Percentiles rank a stretch among this genome's conserved stretches.
phyloP scores from a whole-genome alignment of 139 green algal species.

The Tetraselmis striata region DNA sequence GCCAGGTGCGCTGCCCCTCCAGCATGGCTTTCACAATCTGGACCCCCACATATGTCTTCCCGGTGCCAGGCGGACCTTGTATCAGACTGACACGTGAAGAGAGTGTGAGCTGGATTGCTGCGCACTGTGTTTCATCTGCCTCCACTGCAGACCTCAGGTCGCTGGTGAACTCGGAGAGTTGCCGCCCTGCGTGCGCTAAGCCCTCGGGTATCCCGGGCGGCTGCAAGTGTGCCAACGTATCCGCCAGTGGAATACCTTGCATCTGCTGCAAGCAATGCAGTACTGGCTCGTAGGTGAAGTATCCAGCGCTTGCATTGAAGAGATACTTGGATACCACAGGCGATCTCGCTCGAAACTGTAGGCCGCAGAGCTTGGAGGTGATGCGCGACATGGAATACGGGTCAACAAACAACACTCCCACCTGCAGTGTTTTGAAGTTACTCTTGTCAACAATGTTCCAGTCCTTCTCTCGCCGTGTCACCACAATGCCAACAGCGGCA shows the following conservation, averaged over 20 bases:
- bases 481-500: background rate
- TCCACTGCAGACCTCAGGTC: background rate
- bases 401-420: background rate
- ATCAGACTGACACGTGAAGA: constrained; percentile 42
- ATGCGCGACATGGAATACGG: background rate
- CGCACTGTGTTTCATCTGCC: background rate
- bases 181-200: background rate
- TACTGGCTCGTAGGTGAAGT: background rate
- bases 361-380: background rate
- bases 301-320: background rate
- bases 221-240: background rate
- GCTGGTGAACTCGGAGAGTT: background rate
- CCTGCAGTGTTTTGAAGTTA: background rate
- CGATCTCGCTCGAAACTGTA: background rate
- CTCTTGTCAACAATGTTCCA: background rate
- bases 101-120: background rate
- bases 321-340: background rate
- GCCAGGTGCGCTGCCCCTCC: background rate
- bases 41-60: constrained; percentile 65
- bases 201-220: too few species aligned
- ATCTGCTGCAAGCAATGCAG: background rate
- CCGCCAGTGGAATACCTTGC: background rate
- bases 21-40: constrained; percentile 42
- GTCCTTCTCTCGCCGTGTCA: background rate
- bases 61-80: constrained; percentile 64